phyloP scores from a whole-genome alignment of 2,329 filamentous ascomycete genomes.

The Phialophora expanda region DNA sequence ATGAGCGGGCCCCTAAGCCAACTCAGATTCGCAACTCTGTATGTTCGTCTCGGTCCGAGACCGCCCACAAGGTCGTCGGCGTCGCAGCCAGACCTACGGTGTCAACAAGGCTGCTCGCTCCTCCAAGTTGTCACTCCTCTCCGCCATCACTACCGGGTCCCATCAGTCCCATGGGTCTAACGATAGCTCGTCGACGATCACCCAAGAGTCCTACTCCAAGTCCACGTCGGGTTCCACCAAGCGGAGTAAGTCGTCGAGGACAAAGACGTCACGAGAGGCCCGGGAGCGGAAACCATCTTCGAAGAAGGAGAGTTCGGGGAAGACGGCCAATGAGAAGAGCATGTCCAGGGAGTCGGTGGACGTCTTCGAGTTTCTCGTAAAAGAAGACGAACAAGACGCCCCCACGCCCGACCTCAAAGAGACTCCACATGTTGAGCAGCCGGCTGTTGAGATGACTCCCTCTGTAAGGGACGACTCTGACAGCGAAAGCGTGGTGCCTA shows the following conservation, averaged over 20 bases:
- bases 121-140: conserved; percentile 39
- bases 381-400: conserved; percentile 27
- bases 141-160: conserved; percentile 35
- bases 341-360: conserved; percentile 35
- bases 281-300: conserved; percentile 14
- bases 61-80: conserved; percentile 33
- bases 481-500: conserved; percentile 35
- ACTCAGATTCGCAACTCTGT: conserved; percentile 18
- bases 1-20: conserved; percentile 13
- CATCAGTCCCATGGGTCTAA: conserved; percentile 37
- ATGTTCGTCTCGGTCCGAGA: conserved; percentile 36
- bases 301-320: conserved; percentile 8
- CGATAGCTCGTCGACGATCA: conserved; percentile 37
- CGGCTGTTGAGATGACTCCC: conserved; percentile 7
- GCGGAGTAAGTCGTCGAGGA: conserved; percentile 25
- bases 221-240: conserved; percentile 26
- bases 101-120: conserved; percentile 36
- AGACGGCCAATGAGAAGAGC: conserved; percentile 23
- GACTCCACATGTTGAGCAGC: neutral
- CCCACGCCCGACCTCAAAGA: conserved; percentile 13
- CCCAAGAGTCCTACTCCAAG: conserved; percentile 38
- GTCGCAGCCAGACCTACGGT: conserved; percentile 34
- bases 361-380: conserved; percentile 36
- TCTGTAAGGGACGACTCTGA: conserved; percentile 31
- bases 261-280: conserved; percentile 20